Conservation (phyloP, 2,329 filamentous ascomycete species). For the Rhynchosporium graminicola region DNA sequence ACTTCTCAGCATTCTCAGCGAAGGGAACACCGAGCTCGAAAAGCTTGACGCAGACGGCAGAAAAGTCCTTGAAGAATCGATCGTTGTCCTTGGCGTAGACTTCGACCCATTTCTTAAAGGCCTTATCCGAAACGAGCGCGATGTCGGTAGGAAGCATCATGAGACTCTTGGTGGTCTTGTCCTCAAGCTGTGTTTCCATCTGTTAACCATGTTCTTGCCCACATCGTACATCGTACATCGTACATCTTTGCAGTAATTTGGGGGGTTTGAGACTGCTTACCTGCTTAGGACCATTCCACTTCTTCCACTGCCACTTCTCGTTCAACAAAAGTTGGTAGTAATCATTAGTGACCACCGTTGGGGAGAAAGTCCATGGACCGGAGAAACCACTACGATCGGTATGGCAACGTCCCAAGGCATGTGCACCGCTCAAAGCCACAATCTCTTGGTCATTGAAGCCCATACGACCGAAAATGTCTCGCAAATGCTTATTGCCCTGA, state of each 20-base stretch:
- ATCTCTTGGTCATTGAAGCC: conserved; percentile 98
- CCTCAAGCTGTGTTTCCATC: conserved; percentile 64
- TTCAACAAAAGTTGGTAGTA: conserved; percentile 85
- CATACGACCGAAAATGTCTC: conserved; percentile 94
- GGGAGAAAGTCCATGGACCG: conserved; percentile 90
- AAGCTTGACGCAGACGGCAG: conserved; percentile 73
- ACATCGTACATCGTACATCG: neutral
- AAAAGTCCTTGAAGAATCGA: conserved; percentile 91
- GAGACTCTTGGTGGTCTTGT: conserved; percentile 80
- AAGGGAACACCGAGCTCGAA: conserved; percentile 97
- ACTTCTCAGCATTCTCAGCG: conserved; percentile 59
- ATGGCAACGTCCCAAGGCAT: conserved; percentile 88
- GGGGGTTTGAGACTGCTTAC: conserved; percentile 38
- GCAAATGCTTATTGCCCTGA: conserved; percentile 78
- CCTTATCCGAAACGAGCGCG: conserved; percentile 83
- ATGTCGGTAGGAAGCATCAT: conserved; percentile 99
- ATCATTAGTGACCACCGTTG: conserved; percentile 90
- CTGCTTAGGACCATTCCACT: conserved; percentile 88
- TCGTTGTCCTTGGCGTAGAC: conserved; percentile 91
- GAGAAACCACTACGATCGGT: conserved; percentile 82
- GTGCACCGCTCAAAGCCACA: conserved; percentile 82
- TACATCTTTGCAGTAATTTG: neutral
- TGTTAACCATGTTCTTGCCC: conserved; percentile 18
- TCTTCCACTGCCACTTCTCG: conserved; percentile 90
- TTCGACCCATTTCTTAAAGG: conserved; percentile 77